Conservation (phyloP, 106 monocot genomes). For the Allium cepa region DNA sequence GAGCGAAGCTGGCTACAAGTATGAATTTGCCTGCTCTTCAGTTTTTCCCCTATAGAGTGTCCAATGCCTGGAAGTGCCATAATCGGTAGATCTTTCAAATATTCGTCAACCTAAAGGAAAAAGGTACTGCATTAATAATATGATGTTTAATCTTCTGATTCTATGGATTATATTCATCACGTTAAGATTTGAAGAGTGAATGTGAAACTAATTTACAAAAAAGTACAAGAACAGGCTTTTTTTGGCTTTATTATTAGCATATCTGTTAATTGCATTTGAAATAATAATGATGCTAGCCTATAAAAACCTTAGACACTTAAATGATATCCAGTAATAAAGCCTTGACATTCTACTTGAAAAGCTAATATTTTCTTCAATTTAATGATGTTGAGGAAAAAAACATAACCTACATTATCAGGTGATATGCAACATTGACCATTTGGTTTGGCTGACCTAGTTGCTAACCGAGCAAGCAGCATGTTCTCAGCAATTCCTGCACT, state of each 20-base stretch:
- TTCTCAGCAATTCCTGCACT: constrained; percentile 92
- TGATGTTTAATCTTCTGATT: too few relatives aligned
- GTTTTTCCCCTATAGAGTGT: constrained; percentile 48
- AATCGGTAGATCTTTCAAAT: constrained; percentile 63
- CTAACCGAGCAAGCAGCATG: constrained; percentile 79
- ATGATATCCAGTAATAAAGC: too few relatives aligned
- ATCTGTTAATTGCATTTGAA: too few relatives aligned
- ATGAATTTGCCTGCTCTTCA: constrained; percentile 44
- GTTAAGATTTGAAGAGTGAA: too few relatives aligned
- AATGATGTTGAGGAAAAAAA: background rate
- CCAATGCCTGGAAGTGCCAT: constrained; percentile 85
- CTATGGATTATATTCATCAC: too few relatives aligned
- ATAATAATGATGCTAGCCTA: too few relatives aligned
- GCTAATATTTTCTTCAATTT: too few relatives aligned
- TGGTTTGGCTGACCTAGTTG: constrained; percentile 89
- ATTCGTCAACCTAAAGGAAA: constrained; percentile 53
- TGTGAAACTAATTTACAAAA: too few relatives aligned
- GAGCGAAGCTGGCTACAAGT: constrained; percentile 65
- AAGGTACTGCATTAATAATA: background rate
- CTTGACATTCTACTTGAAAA: too few relatives aligned
- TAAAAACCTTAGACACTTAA: too few relatives aligned
- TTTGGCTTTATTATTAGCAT: too few relatives aligned
- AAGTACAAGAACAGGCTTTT: too few relatives aligned
- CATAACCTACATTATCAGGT: constrained; percentile 44
- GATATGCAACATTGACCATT: constrained; percentile 86